Evolutionary conservation across 176 grass and related monocot genomes (phyloP).

Genomic region (Triticum timopheevii): DNA sequence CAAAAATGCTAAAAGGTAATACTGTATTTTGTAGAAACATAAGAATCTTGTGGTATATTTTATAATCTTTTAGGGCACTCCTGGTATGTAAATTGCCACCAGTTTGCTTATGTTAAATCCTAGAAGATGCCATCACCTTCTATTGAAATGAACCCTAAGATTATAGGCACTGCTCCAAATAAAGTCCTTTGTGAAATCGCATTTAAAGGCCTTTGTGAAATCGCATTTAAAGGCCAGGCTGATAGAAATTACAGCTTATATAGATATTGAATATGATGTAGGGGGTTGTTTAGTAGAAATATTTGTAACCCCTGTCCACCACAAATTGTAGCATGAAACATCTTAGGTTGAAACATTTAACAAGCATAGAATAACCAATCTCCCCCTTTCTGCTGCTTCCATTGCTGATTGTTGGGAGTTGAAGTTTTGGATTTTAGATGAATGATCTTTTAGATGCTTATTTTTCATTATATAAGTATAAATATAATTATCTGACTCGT

Average conservation of each 20-base stretch:
- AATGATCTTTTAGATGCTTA: neutral
- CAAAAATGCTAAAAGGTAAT: neutral
- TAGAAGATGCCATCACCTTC: neutral
- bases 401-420: neutral
- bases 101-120: slow-evolving; percentile 2
- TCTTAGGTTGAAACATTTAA: neutral
- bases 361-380: neutral
- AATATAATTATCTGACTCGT: neutral
- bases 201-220: slow-evolving; percentile 1
- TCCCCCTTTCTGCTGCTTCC: neutral
- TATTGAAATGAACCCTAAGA: neutral
- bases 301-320: neutral
- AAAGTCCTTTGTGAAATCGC: neutral
- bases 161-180: neutral
- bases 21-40: neutral
- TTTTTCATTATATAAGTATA: neutral
- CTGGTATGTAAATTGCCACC: neutral
- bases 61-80: neutral
- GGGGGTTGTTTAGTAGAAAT: neutral
- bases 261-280: neutral
- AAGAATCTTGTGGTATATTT: neutral
- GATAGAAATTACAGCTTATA: neutral
- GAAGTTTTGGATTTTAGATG: neutral
- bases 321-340: neutral
- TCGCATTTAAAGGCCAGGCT: neutral